Evolutionary conservation across 495 filamentous ascomycete genomes (phyloP).

Genomic region (Astrocystis sublimbata): DNA sequence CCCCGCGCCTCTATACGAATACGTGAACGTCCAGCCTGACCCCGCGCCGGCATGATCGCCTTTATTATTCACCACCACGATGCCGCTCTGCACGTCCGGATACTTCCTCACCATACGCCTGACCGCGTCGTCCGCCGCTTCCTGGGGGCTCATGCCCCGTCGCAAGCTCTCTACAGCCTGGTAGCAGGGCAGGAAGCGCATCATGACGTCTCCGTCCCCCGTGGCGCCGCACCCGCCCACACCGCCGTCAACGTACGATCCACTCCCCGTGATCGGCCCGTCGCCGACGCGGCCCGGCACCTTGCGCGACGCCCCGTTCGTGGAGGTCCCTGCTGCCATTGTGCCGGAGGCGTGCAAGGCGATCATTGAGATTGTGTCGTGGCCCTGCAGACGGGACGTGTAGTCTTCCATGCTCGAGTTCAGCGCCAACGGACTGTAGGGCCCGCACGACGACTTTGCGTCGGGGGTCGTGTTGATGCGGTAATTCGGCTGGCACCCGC

Average conservation of each 20-base stretch:
- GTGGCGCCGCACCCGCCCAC: conserved; percentile 53
- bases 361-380: conserved; percentile 54
- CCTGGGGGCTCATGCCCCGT: conserved; percentile 40
- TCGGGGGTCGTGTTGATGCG: conserved; percentile 41
- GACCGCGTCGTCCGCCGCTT: conserved; percentile 48
- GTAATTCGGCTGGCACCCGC: conserved; percentile 44
- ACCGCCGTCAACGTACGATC: conserved; percentile 51
- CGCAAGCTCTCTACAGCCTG: conserved; percentile 51
- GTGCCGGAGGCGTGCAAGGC: conserved; percentile 35
- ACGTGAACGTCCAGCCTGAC: conserved; percentile 51
- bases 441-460: conserved; percentile 39
- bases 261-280: conserved; percentile 49
- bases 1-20: conserved; percentile 43
- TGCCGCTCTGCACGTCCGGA: conserved; percentile 43
- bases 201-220: conserved; percentile 54
- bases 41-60: conserved; percentile 48
- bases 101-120: conserved; percentile 46
- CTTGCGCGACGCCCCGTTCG: conserved; percentile 51
- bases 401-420: conserved; percentile 4
- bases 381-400: conserved; percentile 15
- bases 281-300: conserved; percentile 51
- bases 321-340: conserved; percentile 52
- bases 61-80: conserved; percentile 45
- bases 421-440: conserved; percentile 34
- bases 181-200: conserved; percentile 53